Base-by-base conservation (phyloP, 345 rosid species). In the Brassica nigra region DNA sequence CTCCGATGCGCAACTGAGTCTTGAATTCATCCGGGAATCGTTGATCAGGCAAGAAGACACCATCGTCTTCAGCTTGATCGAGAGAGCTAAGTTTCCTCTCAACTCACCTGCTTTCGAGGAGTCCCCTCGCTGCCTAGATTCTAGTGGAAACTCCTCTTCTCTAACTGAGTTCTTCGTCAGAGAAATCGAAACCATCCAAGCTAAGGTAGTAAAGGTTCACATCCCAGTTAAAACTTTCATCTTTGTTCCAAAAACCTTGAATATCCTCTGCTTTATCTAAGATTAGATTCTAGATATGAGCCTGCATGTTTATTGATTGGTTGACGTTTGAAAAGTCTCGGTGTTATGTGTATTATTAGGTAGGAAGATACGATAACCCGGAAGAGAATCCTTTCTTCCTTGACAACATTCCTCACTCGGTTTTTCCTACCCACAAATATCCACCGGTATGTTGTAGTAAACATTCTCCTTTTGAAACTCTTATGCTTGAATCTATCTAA, bases 371-470 rank as follows among this genome's bases (percentile, higher is more conserved):
- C 65, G 89, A 68, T 42, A 89, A 86, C 61, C 95, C 97, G 3
- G 94, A 91, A 85, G 99, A 95, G 81, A 85, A 82, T 78, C 91
- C 97, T 20, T 95, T 92, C 87, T 95, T 92, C 77, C 91, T 91
- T 2, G 89, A 88, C 1, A 62, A 55, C 44, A 78, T 89, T 55
- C 97, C 97, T 33, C 70, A 59, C 4, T 75, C 89, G 1, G 7
- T 81, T 10, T 78, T 87, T 30, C 88, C 90, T 12, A 31, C 79
- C 4, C 62, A 66, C 70, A 76, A 81, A 28, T 87, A 85, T 84
- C 80, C 92, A 28, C 70, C 20, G 91, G 99, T 89, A 81, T 76
- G 65, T 77, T 10, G 28, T 37, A 30, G 16, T n/a, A 70, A 27
- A 59, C 59, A 10, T 66, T 68, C 27, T 14, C 69, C 78, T 59